phyloP scores from a whole-genome alignment of 2,329 filamentous ascomycete species.

The Hypoxylon sp. region DNA sequence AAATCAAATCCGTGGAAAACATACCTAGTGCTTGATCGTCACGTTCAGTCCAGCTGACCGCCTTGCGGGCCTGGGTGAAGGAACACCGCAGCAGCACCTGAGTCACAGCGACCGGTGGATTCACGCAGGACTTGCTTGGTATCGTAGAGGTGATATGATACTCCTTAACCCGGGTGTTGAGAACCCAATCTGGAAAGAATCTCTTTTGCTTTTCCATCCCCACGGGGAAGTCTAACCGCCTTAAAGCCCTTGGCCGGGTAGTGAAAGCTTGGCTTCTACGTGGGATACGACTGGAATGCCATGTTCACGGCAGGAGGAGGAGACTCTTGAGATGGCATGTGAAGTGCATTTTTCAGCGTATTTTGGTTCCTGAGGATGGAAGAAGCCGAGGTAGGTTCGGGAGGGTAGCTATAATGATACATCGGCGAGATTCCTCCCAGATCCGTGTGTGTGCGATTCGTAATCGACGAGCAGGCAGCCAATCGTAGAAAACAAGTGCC shows the following conservation, averaged over 20 bases:
- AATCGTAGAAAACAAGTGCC: slow-evolving; percentile 14
- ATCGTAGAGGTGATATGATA: slow-evolving; percentile 11
- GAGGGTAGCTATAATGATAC: slow-evolving; percentile 1
- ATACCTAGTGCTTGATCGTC: background rate
- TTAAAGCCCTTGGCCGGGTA: slow-evolving; percentile 7
- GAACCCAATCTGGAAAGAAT: slow-evolving; percentile 19
- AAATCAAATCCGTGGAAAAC: background rate
- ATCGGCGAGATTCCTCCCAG: slow-evolving; percentile 15
- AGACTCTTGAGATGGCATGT: slow-evolving; percentile 15
- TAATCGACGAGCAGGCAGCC: slow-evolving; percentile 3
- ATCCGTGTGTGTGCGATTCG: slow-evolving; percentile 12
- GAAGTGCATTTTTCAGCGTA: slow-evolving; percentile 15
- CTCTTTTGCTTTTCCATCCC: slow-evolving; percentile 11
- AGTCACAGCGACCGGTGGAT: slow-evolving; percentile 2
- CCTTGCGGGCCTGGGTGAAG: background rate
- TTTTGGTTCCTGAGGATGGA: slow-evolving; percentile 15
- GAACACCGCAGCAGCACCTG: slow-evolving; percentile 1
- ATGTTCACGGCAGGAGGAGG: slow-evolving; percentile 5
- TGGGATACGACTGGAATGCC: slow-evolving; percentile 17
- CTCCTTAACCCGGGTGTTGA: slow-evolving; percentile 12
- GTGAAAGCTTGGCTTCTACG: slow-evolving; percentile 17
- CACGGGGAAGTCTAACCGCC: slow-evolving; percentile 15
- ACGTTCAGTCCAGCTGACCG: slow-evolving; percentile 19
- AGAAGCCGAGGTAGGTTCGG: slow-evolving; percentile 17
- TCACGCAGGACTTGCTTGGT: slow-evolving; percentile 15